Base-by-base conservation (phyloP, 352 stramenopile species). In the Phytopythium montanum region DNA sequence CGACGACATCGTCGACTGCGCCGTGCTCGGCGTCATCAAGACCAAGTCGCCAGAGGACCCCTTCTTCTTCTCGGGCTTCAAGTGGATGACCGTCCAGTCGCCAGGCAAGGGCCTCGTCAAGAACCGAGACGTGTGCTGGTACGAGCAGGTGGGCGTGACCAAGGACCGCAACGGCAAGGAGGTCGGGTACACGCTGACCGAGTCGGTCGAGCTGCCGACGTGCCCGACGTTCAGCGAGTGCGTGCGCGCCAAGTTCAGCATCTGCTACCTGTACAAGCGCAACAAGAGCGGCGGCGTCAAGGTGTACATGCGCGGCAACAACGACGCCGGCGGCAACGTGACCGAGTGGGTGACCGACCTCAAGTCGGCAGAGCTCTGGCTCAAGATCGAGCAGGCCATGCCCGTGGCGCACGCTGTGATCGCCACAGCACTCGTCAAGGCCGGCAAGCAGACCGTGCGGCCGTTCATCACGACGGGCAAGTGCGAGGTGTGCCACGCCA, bases 101-200 rank as follows among this genome's bases (percentile, higher is more conserved):
- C 82, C 78, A 0, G 78, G 79, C 38, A 88, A 90, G 45, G 77
- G 82, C 5, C 58, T 92, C 49, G 77, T 92, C 19, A 88, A 89
- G 70, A 88, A 90, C 61, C 76, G 82, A 52, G 82, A 92, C 59
- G 77, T 88, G 21, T 92, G 82, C 66, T 92, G 77, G 75, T 92
- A 88, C 60, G 79, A 63, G 64, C 82, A 92, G 60, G 72, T 82
- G 9, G 82, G 82, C 5, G 66, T 90, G 57, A 87, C 75, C 31
- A 65, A 62, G 19, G 78, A 90, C 63, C 73, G 65, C 64, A 88
- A 89, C 29, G 82, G 82, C 66, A 89, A 92, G 55, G 82, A 92
- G 67, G 85, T 92, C 54, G 82, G 82, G 10, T 92, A 92, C 73
- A 85, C 81, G 23, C 69, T 92, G 19, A 85, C 76, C 18, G 79